A percentile compares a stretch with the other conserved stretches of the same genome.
These are phyloP conservation scores for Cercospora sp. DNA, from an alignment of 2,329 filamentous ascomycete species.

Conservation along the genomic window DNA sequence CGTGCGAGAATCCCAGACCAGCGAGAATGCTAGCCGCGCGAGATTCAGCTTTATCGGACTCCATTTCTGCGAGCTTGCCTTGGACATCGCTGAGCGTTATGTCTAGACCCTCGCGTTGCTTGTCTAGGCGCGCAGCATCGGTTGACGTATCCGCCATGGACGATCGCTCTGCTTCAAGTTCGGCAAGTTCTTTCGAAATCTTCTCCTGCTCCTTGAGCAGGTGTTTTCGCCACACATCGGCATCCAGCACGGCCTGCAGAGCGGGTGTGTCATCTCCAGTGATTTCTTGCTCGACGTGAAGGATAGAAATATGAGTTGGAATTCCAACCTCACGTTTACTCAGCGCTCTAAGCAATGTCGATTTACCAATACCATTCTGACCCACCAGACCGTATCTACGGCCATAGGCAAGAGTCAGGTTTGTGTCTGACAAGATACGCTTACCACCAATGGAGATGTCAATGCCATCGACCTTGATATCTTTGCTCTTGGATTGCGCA, in stretches of 20 bases:
- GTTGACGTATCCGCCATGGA: conserved; percentile 87
- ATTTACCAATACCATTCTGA: conserved; percentile 91
- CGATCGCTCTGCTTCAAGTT: conserved; percentile 74
- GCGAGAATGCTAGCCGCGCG: conserved; percentile 93
- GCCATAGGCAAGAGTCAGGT: conserved; percentile 84
- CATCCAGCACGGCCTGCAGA: conserved; percentile 91
- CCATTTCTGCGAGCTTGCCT: conserved; percentile 92
- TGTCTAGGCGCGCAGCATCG: conserved; percentile 81
- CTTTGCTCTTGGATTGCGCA: conserved; percentile 80
- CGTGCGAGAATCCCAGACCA: conserved; percentile 92
- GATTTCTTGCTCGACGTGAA: conserved; percentile 99
- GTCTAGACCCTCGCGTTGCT: conserved; percentile 86
- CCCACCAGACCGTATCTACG: conserved; percentile 95
- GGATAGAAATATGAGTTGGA: conserved; percentile 95
- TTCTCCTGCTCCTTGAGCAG: conserved; percentile 85
- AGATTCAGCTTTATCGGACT: conserved; percentile 96
- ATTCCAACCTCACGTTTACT: conserved; percentile 92
- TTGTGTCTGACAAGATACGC: conserved; percentile 88
- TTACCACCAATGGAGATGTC: conserved; percentile 89
- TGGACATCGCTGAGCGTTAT: conserved; percentile 90
- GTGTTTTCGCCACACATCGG: conserved; percentile 98
- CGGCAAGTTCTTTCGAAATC: conserved; percentile 72
- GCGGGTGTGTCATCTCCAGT: conserved; percentile 93
- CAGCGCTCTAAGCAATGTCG: conserved; percentile 87
- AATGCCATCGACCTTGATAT: conserved; percentile 95